Evolutionary conservation across 176 grass and related monocot species (phyloP).

Genomic region (Oryza glumipatula): DNA sequence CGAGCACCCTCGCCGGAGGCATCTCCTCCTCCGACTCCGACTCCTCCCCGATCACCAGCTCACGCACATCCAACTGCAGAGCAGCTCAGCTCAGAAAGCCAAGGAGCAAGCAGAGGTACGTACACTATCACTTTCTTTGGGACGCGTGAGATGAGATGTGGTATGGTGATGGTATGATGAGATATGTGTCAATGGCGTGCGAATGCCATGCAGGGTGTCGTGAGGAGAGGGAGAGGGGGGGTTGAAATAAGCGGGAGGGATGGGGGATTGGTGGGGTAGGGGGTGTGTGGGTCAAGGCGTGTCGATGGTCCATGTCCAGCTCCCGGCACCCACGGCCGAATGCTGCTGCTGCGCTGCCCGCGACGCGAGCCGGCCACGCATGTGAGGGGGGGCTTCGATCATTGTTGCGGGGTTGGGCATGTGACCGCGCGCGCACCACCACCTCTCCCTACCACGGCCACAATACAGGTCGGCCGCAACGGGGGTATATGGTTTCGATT

Average conservation of each 20-base stretch:
- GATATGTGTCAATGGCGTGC: neutral
- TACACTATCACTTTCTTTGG: neutral
- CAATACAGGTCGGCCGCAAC: no score
- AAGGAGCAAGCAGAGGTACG: neutral
- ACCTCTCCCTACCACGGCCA: no score
- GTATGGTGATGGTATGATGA: neutral
- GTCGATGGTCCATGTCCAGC: constrained; percentile 44
- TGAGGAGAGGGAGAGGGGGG: neutral
- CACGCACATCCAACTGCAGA: neutral
- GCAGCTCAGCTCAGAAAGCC: neutral
- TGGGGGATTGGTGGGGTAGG: neutral
- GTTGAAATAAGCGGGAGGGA: constrained; percentile 40
- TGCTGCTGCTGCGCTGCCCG: no score
- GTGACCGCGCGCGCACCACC: no score
- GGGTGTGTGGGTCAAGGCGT: constrained; percentile 52
- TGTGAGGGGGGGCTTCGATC: constrained; percentile 50
- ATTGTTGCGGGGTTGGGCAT: constrained; percentile 20
- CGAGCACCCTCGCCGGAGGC: constrained; percentile 37
- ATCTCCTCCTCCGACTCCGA: constrained; percentile 6
- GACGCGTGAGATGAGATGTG: neutral
- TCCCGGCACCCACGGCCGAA: no score
- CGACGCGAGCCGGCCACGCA: constrained; percentile 19
- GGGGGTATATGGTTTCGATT: no score
- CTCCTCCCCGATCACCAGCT: neutral
- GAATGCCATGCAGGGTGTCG: neutral